These are phyloP conservation scores for Neurospora hispaniola DNA, from an alignment of 495 filamentous ascomycete genomes.

Conservation along the genomic window DNA sequence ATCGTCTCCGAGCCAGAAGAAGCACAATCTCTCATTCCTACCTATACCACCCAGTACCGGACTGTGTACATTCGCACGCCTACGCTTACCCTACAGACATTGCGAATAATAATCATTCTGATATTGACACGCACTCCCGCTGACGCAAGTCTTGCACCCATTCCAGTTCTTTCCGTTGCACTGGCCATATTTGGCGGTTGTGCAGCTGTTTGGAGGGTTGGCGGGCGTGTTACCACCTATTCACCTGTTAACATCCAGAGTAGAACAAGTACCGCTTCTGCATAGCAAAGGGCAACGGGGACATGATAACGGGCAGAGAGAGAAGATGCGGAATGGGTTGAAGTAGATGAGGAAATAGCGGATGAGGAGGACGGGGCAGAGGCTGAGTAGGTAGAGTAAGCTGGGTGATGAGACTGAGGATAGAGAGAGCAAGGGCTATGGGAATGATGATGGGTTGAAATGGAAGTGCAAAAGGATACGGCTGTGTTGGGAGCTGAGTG, in stretches of 20 bases:
- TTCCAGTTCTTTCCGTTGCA: slow-evolving; percentile 40
- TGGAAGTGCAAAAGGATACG: neutral
- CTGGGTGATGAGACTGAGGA: neutral
- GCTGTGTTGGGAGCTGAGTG: neutral
- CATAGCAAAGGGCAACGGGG: neutral
- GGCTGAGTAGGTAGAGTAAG: neutral
- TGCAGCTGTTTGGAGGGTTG: slow-evolving; percentile 9
- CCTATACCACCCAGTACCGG: neutral
- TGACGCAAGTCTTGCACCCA: slow-evolving; percentile 32
- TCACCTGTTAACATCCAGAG: neutral
- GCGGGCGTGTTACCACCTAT: slow-evolving; percentile 1
- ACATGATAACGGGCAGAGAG: neutral
- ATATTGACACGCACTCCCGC: slow-evolving; percentile 32
- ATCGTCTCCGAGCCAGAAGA: neutral
- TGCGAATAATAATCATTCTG: slow-evolving; percentile 42
- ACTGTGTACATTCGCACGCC: neutral
- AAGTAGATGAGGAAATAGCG: neutral
- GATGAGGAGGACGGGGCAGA: neutral
- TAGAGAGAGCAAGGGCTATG: neutral
- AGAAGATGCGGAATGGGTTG: neutral
- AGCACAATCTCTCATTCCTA: neutral
- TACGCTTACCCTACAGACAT: slow-evolving; percentile 15
- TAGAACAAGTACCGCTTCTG: neutral
- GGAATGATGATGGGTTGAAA: neutral
- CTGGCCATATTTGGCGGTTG: slow-evolving; percentile 29